phyloP scores from a whole-genome alignment of 2,329 filamentous ascomycete species.

The Phyllosticta citrichinensis region DNA sequence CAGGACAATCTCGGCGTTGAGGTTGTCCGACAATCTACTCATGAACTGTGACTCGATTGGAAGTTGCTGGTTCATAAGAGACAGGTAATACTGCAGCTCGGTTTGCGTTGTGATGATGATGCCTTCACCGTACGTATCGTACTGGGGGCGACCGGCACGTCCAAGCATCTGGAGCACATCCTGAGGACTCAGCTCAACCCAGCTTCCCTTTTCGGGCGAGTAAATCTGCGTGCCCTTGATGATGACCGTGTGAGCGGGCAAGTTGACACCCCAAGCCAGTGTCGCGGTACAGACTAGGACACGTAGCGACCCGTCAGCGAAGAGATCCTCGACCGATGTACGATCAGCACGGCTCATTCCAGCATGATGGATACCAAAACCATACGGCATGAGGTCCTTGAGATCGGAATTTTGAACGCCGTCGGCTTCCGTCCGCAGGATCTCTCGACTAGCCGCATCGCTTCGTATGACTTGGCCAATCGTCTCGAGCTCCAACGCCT shows the following conservation, averaged over 20 bases:
- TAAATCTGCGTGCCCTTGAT: conserved; percentile 99
- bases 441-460: conserved; percentile 83
- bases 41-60: conserved; percentile 96
- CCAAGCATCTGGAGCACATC: conserved; percentile 98
- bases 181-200: conserved; percentile 95
- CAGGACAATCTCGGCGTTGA: conserved; percentile 92
- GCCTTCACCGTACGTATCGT: conserved; percentile 94
- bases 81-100: conserved; percentile 96
- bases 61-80: conserved; percentile 89
- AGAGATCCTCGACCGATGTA: conserved; percentile 89
- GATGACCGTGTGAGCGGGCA: conserved; percentile 94
- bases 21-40: conserved; percentile 84
- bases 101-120: conserved; percentile 95
- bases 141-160: conserved; percentile 91
- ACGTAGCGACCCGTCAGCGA: conserved; percentile 81
- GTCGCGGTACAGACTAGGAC: conserved; percentile 96
- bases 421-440: conserved; percentile 74
- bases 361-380: conserved; percentile 96
- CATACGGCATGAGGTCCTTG: conserved; percentile 90
- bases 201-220: conserved; percentile 95
- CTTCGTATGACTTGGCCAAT: conserved; percentile 91
- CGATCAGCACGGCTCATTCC: conserved; percentile 95
- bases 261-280: conserved; percentile 97
- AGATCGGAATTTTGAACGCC: conserved; percentile 76
- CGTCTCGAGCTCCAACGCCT: conserved; percentile 91